Evolutionary conservation across 2,329 filamentous ascomycete genomes (phyloP).

Genomic region (Fusarium continuum): DNA sequence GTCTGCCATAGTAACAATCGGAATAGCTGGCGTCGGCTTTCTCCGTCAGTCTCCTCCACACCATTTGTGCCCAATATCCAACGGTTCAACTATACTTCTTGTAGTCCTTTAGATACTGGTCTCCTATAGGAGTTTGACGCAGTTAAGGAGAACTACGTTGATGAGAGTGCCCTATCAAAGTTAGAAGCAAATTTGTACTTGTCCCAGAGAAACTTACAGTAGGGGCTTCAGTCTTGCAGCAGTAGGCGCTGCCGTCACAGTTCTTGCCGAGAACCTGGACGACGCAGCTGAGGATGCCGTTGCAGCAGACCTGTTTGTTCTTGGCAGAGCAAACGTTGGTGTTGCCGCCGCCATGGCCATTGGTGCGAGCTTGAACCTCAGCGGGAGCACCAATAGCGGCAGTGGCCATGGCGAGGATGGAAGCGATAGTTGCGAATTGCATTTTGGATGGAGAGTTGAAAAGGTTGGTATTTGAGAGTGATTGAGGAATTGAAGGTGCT

Average conservation of each 20-base stretch:
- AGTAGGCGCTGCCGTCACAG: conserved; percentile 4
- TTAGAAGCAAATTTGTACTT: not conserved
- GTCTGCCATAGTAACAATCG: not conserved
- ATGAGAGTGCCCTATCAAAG: not conserved
- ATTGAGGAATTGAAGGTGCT: not conserved
- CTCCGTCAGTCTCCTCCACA: not conserved
- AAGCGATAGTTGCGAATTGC: conserved; percentile 27
- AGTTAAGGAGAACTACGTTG: conserved; percentile 23
- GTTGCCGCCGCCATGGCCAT: not conserved
- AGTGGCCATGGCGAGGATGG: conserved; percentile 21
- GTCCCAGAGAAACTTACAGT: not conserved
- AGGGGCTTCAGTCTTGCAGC: not conserved
- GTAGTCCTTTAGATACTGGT: not conserved
- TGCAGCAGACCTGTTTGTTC: conserved; percentile 21
- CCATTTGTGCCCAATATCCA: not conserved
- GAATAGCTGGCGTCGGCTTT: conserved; percentile 10
- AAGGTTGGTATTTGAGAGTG: not conserved
- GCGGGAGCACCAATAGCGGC: conserved; percentile 20
- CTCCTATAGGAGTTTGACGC: not conserved
- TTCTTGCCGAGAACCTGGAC: conserved; percentile 14
- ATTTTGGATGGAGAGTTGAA: conserved; percentile 15
- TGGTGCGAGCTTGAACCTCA: conserved; percentile 11
- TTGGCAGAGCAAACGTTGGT: conserved; percentile 15
- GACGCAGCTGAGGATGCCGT: not conserved
- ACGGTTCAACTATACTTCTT: no score